These are phyloP conservation scores for Paecilomyces sp. DNA, from an alignment of 2,329 filamentous ascomycete genomes.

Conservation along the genomic window DNA sequence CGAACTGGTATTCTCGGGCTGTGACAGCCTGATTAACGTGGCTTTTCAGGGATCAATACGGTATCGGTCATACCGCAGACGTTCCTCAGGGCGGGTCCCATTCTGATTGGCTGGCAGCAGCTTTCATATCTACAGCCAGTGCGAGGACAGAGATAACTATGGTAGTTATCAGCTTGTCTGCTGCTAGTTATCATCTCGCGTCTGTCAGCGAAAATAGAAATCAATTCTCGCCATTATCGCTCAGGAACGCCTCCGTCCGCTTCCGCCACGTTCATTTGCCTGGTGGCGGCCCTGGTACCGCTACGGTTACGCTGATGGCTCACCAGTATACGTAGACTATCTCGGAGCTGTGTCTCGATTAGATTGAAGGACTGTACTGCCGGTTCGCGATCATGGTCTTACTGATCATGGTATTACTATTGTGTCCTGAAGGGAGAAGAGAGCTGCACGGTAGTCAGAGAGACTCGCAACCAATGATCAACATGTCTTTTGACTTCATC, in stretches of 20 bases:
- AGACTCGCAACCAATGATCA: background rate
- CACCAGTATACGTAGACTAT: background rate
- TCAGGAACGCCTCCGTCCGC: background rate
- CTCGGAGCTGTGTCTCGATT: background rate
- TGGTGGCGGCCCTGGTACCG: background rate
- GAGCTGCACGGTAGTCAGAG: background rate
- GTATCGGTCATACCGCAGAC: background rate
- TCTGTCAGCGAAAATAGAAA: conserved; percentile 9
- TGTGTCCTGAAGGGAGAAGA: background rate
- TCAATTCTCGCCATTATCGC: background rate
- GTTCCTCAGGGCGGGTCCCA: background rate
- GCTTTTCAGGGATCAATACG: too few species aligned
- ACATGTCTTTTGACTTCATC: background rate
- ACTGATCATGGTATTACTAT: background rate
- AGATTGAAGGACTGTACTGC: background rate
- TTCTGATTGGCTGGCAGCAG: conserved; percentile 17
- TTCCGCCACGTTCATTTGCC: background rate
- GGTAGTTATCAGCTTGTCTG: background rate
- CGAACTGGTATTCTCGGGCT: too few species aligned
- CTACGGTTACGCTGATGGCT: background rate
- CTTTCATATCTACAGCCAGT: conserved; percentile 24
- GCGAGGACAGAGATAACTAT: background rate
- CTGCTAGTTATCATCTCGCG: conserved; percentile 11
- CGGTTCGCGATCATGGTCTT: background rate
- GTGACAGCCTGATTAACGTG: too few species aligned